Conservation (phyloP, 176 grass and related monocot genomes). For the Alopecurus myosuroides region DNA sequence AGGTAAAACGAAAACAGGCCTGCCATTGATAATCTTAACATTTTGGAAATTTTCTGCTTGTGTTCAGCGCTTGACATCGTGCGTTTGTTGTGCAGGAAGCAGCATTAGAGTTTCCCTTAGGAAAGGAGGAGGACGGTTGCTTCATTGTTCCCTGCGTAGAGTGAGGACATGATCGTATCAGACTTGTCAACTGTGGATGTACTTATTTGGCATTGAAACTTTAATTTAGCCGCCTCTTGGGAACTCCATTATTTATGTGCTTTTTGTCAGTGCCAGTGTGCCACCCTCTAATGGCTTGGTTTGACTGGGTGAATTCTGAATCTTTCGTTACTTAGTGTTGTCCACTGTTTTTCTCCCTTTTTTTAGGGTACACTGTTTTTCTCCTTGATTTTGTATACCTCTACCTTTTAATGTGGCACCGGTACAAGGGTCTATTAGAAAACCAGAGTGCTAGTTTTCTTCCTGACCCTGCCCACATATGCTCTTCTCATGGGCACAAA, state of each 20-base stretch:
- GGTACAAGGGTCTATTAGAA: not conserved
- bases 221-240: not conserved
- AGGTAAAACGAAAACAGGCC: not conserved
- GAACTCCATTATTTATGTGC: not conserved
- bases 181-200: not conserved
- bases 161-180: not conserved
- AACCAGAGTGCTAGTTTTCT: too few relatives aligned
- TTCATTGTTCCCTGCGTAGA: not conserved
- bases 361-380: not conserved
- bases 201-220: not conserved
- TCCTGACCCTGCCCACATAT: too few relatives aligned
- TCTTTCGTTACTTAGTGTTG: not conserved
- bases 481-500: not conserved
- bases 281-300: not conserved
- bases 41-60: not conserved
- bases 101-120: not conserved
- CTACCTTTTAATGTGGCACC: not conserved
- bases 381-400: not conserved
- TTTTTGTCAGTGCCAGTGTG: too few relatives aligned
- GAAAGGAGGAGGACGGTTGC: not conserved
- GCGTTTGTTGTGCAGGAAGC: not conserved
- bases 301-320: not conserved
- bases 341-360: too few relatives aligned
- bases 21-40: not conserved
- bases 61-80: not conserved